phyloP scores from a whole-genome alignment of 345 rosid species.

The Noccaea bulbosa region DNA sequence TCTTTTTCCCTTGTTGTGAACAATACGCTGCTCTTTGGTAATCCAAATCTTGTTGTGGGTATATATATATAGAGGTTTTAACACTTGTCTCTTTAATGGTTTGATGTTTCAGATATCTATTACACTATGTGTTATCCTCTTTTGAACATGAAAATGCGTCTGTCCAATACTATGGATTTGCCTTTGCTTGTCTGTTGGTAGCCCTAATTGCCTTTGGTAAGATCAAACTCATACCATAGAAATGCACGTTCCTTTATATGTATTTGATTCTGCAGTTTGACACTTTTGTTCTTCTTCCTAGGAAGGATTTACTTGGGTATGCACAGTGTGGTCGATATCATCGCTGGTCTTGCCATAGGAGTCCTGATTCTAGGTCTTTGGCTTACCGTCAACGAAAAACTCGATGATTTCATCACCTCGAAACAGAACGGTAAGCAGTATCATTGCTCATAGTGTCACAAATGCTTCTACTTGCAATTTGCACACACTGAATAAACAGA shows the following conservation, averaged over 20 bases:
- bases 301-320: conserved; percentile 99
- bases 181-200: conserved; percentile 66
- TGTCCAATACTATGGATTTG: conserved; percentile 57
- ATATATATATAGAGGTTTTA: background rate
- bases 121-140: conserved; percentile 63
- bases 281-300: conserved; percentile 50
- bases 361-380: conserved; percentile 69
- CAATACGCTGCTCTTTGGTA: background rate
- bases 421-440: conserved; percentile 75
- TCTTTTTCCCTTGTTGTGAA: background rate
- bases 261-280: conserved; percentile 26
- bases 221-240: conserved; percentile 28
- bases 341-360: conserved; percentile 78
- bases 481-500: conserved; percentile 1
- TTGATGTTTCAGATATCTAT: conserved; percentile 62
- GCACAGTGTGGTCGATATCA: conserved; percentile 88
- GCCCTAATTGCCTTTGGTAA: conserved; percentile 75
- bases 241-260: conserved; percentile 11
- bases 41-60: conserved; percentile 3
- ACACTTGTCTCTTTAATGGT: background rate
- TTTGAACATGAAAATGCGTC: conserved; percentile 43
- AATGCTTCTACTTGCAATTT: background rate
- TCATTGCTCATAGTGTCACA: background rate
- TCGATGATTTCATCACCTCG: conserved; percentile 70
- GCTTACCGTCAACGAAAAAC: conserved; percentile 60